Percentiles rank a stretch among this genome's conserved stretches.
Evolutionary conservation across 2,329 filamentous ascomycete genomes (phyloP).

Genomic region (Xylariaceae sp.): DNA sequence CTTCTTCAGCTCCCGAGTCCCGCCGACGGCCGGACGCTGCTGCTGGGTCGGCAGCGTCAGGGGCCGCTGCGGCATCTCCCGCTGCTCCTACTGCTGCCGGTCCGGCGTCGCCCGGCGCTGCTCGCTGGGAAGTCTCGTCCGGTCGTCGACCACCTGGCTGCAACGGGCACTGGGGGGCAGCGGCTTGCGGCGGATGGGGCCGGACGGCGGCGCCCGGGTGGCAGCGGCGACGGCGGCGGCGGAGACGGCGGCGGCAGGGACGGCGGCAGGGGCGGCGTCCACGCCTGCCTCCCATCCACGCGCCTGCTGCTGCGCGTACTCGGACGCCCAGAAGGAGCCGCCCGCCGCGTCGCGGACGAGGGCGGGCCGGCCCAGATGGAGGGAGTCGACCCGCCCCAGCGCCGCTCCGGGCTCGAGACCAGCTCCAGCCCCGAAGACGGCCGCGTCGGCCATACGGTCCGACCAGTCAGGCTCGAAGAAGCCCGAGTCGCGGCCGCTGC

Average conservation of each 20-base stretch:
- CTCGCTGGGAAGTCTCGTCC: slow-evolving; percentile 10
- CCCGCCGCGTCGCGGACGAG: neutral
- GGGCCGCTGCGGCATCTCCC: neutral
- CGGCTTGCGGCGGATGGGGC: neutral
- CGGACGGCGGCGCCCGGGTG: neutral
- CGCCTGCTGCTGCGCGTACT: slow-evolving; percentile 8
- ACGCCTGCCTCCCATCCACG: neutral
- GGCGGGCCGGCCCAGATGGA: slow-evolving; percentile 7
- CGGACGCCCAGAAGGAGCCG: slow-evolving; percentile 14
- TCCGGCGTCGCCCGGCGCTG: neutral
- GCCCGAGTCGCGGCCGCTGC: too few species aligned
- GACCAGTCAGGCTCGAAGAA: too few species aligned
- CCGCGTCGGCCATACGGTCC: too few species aligned
- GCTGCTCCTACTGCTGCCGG: neutral
- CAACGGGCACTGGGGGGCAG: too few species aligned
- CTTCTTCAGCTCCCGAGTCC: too few species aligned
- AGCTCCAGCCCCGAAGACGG: too few species aligned
- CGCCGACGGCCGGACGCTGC: too few species aligned
- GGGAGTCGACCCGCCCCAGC: slow-evolving; percentile 6
- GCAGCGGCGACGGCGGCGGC: neutral
- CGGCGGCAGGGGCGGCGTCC: neutral
- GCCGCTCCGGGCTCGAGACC: neutral
- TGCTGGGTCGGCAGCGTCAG: neutral
- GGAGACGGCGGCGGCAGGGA: neutral
- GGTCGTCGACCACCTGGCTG: too few species aligned